phyloP scores from a whole-genome alignment of 768 basidiomycete genomes.

The Mycena vitilis region DNA sequence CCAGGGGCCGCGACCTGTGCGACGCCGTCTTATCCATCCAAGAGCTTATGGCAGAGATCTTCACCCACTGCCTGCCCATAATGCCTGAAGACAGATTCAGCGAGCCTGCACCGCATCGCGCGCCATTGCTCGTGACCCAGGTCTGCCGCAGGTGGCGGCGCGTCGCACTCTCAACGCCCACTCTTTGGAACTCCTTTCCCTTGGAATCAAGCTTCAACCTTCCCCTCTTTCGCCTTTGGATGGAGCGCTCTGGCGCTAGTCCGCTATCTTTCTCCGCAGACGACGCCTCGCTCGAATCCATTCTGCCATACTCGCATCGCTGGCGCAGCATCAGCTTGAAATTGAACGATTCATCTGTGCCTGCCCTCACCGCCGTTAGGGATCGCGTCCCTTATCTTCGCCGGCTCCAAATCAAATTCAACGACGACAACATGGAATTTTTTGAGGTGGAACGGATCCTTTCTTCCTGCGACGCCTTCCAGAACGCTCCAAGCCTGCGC shows the following conservation, averaged over 20 bases:
- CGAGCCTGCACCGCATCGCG: background rate
- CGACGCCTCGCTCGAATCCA: background rate
- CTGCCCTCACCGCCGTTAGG: background rate
- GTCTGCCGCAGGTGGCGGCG: conserved; percentile 8
- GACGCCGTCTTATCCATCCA: conserved; percentile 6
- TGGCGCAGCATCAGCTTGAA: background rate
- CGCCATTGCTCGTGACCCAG: background rate
- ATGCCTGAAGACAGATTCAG: background rate
- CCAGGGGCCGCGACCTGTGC: conserved; percentile 10
- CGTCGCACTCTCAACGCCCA: conserved; percentile 4
- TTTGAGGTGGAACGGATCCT: no score
- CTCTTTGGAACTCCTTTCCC: background rate
- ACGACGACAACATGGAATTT: no score
- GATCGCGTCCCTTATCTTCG: no score
- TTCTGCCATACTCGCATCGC: background rate
- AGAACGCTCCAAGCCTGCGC: conserved; percentile 6
- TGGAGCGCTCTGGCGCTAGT: conserved; percentile 9
- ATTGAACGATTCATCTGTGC: background rate
- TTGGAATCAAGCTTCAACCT: background rate
- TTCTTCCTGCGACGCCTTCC: background rate
- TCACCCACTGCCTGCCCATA: conserved; percentile 6
- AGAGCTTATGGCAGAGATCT: conserved; percentile 5
- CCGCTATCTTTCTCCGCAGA: background rate
- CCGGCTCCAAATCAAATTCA: conserved; percentile 1
- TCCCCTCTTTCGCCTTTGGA: conserved; percentile 7